These are phyloP conservation scores for Trichoderma brevicompactum DNA, from an alignment of 2,329 filamentous ascomycete genomes.

Conservation along the genomic window DNA sequence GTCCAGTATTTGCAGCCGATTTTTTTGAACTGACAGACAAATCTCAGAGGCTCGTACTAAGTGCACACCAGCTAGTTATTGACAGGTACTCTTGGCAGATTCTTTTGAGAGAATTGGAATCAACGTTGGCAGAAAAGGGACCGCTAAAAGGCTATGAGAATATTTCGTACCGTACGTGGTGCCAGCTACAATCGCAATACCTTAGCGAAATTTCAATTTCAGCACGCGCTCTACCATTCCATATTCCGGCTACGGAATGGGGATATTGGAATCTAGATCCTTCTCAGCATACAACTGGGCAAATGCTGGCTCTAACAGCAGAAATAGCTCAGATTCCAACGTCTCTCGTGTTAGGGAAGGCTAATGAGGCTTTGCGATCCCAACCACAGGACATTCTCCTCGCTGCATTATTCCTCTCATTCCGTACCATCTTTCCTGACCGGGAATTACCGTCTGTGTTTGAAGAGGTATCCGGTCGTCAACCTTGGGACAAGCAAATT, in stretches of 20 bases:
- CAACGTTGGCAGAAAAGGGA: not conserved
- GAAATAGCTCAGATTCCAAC: slow-evolving; percentile 22
- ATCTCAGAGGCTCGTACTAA: slow-evolving; percentile 4
- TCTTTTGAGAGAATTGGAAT: not conserved
- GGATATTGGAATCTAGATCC: slow-evolving; percentile 26
- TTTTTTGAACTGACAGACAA: slow-evolving; percentile 26
- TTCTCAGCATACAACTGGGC: not conserved
- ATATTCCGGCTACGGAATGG: slow-evolving; percentile 24
- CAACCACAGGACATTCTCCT: slow-evolving; percentile 42
- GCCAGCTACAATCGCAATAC: not conserved
- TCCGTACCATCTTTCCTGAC: slow-evolving; percentile 39
- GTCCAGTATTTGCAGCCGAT: slow-evolving; percentile 32
- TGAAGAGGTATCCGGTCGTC: slow-evolving; percentile 45
- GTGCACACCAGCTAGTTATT: slow-evolving; percentile 32
- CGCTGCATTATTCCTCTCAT: slow-evolving; percentile 39
- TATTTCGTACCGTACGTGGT: not conserved
- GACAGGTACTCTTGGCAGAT: slow-evolving; percentile 53
- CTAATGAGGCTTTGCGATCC: slow-evolving; percentile 37
- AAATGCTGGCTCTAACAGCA: not conserved
- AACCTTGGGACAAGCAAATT: slow-evolving; percentile 36
- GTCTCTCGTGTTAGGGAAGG: slow-evolving; percentile 29
- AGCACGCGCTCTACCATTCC: not conserved
- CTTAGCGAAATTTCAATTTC: too few species aligned
- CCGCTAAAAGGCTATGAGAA: too few species aligned
- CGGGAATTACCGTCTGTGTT: slow-evolving; percentile 39